A percentile compares a stretch with the other conserved stretches of the same genome.
phyloP scores from a whole-genome alignment of 352 stramenopile genomes.

The Pythium sp. region DNA sequence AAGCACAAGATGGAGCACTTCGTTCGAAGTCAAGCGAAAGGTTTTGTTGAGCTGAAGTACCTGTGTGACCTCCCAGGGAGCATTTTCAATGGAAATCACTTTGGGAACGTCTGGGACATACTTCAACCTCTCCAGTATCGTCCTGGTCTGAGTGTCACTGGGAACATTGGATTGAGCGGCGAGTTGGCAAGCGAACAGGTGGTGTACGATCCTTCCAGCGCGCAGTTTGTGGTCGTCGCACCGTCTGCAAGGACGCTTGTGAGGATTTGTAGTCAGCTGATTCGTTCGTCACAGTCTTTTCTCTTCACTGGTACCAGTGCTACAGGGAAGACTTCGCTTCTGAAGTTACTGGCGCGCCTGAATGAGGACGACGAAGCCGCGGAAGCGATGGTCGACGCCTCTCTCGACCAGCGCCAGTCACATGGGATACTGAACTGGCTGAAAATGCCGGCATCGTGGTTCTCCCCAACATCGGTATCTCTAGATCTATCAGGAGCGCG shows the following conservation, averaged over 20 bases:
- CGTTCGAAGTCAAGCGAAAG: slow-evolving; percentile 38
- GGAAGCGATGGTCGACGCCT: slow-evolving; percentile 45
- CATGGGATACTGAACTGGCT: slow-evolving; percentile 51
- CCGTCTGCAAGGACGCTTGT: slow-evolving; percentile 24
- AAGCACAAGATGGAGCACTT: slow-evolving; percentile 51
- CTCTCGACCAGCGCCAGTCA: slow-evolving; percentile 36
- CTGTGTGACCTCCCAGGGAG: slow-evolving; percentile 26
- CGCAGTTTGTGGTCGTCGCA: slow-evolving; percentile 37
- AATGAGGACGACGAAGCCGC: slow-evolving; percentile 36
- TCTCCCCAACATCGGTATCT: slow-evolving; percentile 14
- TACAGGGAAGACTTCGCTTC: slow-evolving; percentile 47
- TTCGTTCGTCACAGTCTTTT: slow-evolving; percentile 43
- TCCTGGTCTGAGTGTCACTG: not conserved
- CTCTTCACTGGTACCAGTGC: slow-evolving; percentile 41
- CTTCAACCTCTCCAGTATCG: slow-evolving; percentile 10
- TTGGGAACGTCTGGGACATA: slow-evolving; percentile 41
- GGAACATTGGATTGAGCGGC: not conserved
- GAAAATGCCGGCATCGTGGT: slow-evolving; percentile 40
- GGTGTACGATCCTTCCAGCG: slow-evolving; percentile 25
- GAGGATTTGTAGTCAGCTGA: slow-evolving; percentile 33
- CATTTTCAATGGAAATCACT: slow-evolving; percentile 35
- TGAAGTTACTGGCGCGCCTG: slow-evolving; percentile 34
- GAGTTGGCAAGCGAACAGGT: slow-evolving; percentile 12
- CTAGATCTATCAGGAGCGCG: slow-evolving; percentile 4
- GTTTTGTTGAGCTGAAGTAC: slow-evolving; percentile 30